These are phyloP conservation scores for Globisporangium spiculum DNA, from an alignment of 352 stramenopile genomes.

Conservation along the genomic window DNA sequence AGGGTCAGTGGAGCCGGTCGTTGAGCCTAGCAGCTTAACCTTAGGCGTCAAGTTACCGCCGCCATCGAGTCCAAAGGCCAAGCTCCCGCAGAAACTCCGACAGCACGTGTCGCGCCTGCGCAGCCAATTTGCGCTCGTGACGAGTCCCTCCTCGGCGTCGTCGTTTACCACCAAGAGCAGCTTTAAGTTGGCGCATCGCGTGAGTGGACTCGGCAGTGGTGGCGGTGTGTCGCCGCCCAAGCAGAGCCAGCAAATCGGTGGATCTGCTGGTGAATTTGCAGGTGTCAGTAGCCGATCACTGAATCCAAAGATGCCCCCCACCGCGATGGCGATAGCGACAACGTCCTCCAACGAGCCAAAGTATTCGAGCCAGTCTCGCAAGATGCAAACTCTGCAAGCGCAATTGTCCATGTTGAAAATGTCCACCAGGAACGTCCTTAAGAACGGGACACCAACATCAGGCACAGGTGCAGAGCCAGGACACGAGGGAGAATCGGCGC, in stretches of 20 bases:
- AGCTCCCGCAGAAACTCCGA: constrained; percentile 52
- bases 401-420: constrained; percentile 19
- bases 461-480: not conserved
- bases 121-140: constrained; percentile 35
- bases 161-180: constrained; percentile 20
- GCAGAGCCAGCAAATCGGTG: constrained; percentile 9
- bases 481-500: not conserved
- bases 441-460: not conserved
- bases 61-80: constrained; percentile 15
- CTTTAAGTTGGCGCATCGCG: constrained; percentile 14
- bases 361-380: constrained; percentile 35
- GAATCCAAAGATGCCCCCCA: constrained; percentile 6
- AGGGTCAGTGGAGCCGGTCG: not conserved
- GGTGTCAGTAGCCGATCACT: not conserved
- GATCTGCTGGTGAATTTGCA: not conserved
- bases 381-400: constrained; percentile 31
- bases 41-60: not conserved
- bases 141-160: not conserved
- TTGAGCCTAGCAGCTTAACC: not conserved
- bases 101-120: constrained; percentile 48
- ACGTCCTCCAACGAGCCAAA: constrained; percentile 13
- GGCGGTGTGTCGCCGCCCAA: not conserved
- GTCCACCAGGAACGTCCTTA: constrained; percentile 6
- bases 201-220: constrained; percentile 1
- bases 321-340: not conserved